Evolutionary conservation across 495 filamentous ascomycete genomes (phyloP), one percentile per base, ranked within the genome.

Genomic region (Penicillium atrosanguineum): DNA sequence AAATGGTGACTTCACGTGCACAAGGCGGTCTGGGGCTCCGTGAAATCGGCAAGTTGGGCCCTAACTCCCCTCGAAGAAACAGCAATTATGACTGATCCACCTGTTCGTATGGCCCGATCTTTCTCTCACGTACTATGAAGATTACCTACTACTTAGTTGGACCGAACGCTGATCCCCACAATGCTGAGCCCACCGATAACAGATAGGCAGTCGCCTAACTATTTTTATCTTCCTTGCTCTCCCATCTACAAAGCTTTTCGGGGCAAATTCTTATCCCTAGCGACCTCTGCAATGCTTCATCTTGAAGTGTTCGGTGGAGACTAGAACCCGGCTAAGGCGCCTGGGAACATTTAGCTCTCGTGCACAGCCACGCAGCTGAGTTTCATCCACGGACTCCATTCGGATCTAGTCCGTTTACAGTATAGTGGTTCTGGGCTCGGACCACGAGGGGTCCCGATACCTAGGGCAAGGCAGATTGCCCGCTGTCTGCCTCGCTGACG

Each of bases 341-440:
- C 26, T 26, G 48, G 39, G 18, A 41, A 26, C 19, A 44, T 51
- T 44, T 29, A 38, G 50, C 25, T 51, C 58, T 67, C 9, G 31
- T 34, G 63, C 68, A 70, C 68, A 70, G 68, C 68, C 68, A 68
- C 68, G 46, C 59, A 68, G 62, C 65, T 63, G 56, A 58, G 50
- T 48, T 53, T 48, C 49, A 58, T 46, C 45, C 42, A 50, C 48
- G 38, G 44, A 59, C n/a, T 40, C 37, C 26, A 26, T 26, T 41
- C 43, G 16, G 41, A 48, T 55, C 57, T 52, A 55, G 48, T 19
- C 57, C 57, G n/a, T 12, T 44, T 60, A 7, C 1, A 48, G 57
- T 8, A 23, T 47, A 45, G 31, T 7, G 18, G 37, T 18, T 7
- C n/a, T 12, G 53, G 42, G 43, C 45, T 54, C 55, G 50, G 55